A percentile compares a stretch with the other conserved stretches of the same genome.
These are phyloP conservation scores for Lotmaria passim DNA, from an alignment of 208 protist genomes.

Conservation along the genomic window DNA sequence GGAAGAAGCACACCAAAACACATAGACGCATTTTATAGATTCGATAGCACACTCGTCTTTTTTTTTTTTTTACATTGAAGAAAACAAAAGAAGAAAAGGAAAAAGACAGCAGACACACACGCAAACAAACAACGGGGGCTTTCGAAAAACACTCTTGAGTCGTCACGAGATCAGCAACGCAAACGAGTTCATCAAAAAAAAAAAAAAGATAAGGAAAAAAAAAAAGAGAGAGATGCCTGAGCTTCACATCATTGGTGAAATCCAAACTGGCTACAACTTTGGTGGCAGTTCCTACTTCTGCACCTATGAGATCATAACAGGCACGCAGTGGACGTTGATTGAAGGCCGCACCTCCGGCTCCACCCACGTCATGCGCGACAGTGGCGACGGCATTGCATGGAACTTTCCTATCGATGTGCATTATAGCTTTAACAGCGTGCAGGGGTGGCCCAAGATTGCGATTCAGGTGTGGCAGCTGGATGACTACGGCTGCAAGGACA, in stretches of 20 bases:
- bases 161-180: too few species aligned
- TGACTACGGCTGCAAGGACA: constrained; percentile 82
- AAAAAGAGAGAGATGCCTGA: too few species aligned
- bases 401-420: constrained; percentile 88
- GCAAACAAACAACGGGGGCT: too few species aligned
- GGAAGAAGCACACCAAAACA: too few species aligned
- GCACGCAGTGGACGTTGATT: constrained; percentile 72
- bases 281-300: constrained; percentile 76
- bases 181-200: too few species aligned
- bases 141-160: too few species aligned
- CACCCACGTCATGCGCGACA: constrained; percentile 81
- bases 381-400: constrained; percentile 63
- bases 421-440: constrained; percentile 70
- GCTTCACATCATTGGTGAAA: constrained; percentile 87
- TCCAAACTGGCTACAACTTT: constrained; percentile 71
- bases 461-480: constrained; percentile 92
- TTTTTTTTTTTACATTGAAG: too few species aligned
- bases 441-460: constrained; percentile 90
- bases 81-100: too few species aligned
- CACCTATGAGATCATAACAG: constrained; percentile 78
- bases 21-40: too few species aligned
- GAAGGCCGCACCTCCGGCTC: constrained; percentile 77
- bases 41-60: too few species aligned
- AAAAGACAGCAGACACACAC: too few species aligned
- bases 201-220: too few species aligned